Evolutionary conservation across 2,329 filamentous ascomycete species (phyloP).

Genomic region (Fusarium nodosum): DNA sequence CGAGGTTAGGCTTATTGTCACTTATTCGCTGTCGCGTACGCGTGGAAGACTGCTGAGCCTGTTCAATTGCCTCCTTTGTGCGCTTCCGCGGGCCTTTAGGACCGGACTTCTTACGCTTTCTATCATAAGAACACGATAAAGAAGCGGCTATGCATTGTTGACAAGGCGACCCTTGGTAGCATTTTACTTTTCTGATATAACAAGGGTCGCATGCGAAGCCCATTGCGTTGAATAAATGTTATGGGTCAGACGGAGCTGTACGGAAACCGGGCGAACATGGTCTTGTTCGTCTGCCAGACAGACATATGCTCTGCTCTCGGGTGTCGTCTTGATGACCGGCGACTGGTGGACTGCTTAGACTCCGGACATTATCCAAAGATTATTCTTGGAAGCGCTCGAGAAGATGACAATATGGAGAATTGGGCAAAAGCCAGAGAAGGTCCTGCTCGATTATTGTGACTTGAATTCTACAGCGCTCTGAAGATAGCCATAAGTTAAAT

Average conservation of each 20-base stretch:
- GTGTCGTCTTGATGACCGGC: no score
- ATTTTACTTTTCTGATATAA: conserved; percentile 23
- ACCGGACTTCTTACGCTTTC: conserved; percentile 30
- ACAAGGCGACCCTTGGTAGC: conserved; percentile 3
- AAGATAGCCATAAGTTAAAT: no score
- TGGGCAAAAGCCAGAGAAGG: background rate
- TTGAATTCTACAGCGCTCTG: no score
- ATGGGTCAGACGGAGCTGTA: background rate
- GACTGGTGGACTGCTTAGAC: no score
- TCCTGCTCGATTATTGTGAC: background rate
- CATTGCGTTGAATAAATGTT: conserved; percentile 4
- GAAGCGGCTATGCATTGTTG: conserved; percentile 10
- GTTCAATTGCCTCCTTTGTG: conserved; percentile 28
- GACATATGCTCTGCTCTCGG: no score
- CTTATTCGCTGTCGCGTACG: background rate
- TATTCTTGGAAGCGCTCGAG: background rate
- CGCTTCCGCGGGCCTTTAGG: conserved; percentile 31
- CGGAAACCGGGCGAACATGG: no score
- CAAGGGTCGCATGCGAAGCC: conserved; percentile 25
- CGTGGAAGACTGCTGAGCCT: conserved; percentile 11
- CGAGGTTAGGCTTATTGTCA: background rate
- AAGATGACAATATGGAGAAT: background rate
- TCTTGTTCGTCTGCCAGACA: no score
- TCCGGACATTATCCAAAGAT: no score
- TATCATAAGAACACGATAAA: conserved; percentile 23